Percentiles rank a stretch among this genome's conserved stretches.
phyloP scores from a whole-genome alignment of 768 basidiomycete species.

The Nidularia pulvinata region DNA sequence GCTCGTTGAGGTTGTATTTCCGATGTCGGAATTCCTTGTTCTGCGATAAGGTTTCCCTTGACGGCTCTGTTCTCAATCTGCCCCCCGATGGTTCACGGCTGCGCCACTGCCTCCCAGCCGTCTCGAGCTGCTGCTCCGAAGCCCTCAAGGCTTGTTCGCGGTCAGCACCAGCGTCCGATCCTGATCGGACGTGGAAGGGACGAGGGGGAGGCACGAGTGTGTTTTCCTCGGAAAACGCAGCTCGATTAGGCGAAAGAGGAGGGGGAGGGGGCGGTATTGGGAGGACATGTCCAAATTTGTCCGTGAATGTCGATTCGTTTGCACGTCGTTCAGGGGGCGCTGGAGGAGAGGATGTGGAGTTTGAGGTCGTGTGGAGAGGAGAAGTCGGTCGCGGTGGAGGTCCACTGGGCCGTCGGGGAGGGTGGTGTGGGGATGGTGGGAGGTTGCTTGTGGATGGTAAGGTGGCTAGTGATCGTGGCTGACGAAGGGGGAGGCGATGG shows the following conservation, averaged over 20 bases:
- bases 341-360: constrained; percentile 32
- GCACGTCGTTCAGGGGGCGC: constrained; percentile 13
- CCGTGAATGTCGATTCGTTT: constrained; percentile 19
- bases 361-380: constrained; percentile 24
- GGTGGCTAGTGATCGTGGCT: constrained; percentile 23
- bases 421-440: constrained; percentile 34
- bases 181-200: constrained; percentile 37
- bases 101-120: constrained; percentile 23
- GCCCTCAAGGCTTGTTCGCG: constrained; percentile 39
- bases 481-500: constrained; percentile 37
- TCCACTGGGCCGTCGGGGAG: constrained; percentile 31
- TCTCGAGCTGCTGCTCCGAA: constrained; percentile 34
- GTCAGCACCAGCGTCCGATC: constrained; percentile 52
- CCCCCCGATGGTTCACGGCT: constrained; percentile 20
- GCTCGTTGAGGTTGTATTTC: constrained; percentile 17
- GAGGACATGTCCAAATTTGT: constrained; percentile 24
- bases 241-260: constrained; percentile 42
- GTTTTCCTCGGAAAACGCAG: constrained; percentile 40
- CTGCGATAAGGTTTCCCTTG: constrained; percentile 22
- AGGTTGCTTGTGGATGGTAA: constrained; percentile 10
- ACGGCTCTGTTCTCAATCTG: constrained; percentile 24
- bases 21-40: constrained; percentile 15
- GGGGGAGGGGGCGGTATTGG: constrained; percentile 37
- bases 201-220: constrained; percentile 24
- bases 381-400: constrained; percentile 29